Evolutionary conservation across 164 flowering plant species (phyloP).

Genomic region (Vitis vinifera): DNA sequence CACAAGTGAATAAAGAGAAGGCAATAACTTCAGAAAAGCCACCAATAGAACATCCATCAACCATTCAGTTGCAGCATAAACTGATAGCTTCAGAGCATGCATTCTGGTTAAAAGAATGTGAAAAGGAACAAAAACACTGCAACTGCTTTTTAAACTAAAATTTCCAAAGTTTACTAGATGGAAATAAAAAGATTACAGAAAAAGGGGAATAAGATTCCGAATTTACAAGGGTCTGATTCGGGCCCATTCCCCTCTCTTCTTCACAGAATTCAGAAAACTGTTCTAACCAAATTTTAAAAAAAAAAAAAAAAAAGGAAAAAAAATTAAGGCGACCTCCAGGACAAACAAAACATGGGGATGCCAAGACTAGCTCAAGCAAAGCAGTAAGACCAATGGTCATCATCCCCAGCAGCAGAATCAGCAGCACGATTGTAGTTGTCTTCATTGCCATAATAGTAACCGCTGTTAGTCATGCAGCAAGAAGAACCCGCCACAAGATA

Average conservation of each 20-base stretch:
- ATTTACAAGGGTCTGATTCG: constrained; percentile 26
- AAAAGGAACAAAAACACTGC: neutral
- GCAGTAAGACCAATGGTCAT: constrained; percentile 80
- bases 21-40: neutral
- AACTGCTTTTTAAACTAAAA: neutral
- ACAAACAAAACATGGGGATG: constrained; percentile 2
- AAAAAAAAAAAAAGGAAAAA: constrained; percentile 4
- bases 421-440: constrained; percentile 33
- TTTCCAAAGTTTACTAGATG: neutral
- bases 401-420: constrained; percentile 45
- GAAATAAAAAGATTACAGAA: constrained; percentile 1
- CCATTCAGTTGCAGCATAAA: neutral
- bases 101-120: neutral
- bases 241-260: constrained; percentile 8
- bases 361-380: constrained; percentile 46
- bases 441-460: constrained; percentile 41
- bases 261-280: constrained; percentile 13
- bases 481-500: constrained; percentile 46
- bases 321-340: constrained; percentile 15
- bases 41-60: neutral
- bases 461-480: constrained; percentile 35
- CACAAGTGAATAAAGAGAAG: constrained; percentile 1
- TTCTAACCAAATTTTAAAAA: neutral
- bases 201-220: constrained; percentile 21
- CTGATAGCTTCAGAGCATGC: no score